Conservation (phyloP, 257 asterid genomes). For the Apocynum venetum region DNA sequence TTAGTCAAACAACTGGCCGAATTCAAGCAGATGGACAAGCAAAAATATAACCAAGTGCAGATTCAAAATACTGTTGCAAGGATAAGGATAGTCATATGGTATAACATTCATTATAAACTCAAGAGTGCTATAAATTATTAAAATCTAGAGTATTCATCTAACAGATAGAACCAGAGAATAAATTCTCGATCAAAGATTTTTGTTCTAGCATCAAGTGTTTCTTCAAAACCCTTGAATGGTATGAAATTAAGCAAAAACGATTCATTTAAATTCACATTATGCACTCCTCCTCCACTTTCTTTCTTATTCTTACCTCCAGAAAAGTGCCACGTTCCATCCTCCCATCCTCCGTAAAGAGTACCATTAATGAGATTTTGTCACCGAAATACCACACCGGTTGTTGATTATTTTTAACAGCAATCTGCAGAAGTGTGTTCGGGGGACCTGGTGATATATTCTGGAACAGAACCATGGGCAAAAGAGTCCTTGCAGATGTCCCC, state of each 20-base stretch:
- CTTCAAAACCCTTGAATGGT: background rate
- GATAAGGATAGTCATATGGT: background rate
- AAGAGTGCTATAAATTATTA: background rate
- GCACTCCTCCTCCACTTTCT: background rate
- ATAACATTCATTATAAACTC: background rate
- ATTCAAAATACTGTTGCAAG: background rate
- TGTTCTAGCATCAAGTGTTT: background rate
- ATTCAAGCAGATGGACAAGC: background rate
- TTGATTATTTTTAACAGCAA: slow-evolving; percentile 96
- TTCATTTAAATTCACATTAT: background rate
- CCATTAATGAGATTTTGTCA: slow-evolving; percentile 60
- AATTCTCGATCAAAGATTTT: background rate
- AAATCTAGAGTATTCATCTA: background rate
- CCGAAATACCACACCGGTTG: slow-evolving; percentile 96
- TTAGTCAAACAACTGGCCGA: background rate
- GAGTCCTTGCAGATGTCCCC: slow-evolving; percentile 74
- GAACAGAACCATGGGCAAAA: slow-evolving; percentile 87
- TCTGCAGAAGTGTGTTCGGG: slow-evolving; percentile 76
- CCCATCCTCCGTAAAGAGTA: slow-evolving; percentile 80
- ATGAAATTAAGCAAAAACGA: background rate
- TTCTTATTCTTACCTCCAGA: slow-evolving; percentile 60
- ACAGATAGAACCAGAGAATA: background rate
- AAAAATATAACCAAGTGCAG: background rate
- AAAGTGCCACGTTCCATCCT: slow-evolving; percentile 85
- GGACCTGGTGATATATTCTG: slow-evolving; percentile 86